Base-by-base conservation (phyloP, 2,329 filamentous ascomycete species). In the Diaporthe sp. region DNA sequence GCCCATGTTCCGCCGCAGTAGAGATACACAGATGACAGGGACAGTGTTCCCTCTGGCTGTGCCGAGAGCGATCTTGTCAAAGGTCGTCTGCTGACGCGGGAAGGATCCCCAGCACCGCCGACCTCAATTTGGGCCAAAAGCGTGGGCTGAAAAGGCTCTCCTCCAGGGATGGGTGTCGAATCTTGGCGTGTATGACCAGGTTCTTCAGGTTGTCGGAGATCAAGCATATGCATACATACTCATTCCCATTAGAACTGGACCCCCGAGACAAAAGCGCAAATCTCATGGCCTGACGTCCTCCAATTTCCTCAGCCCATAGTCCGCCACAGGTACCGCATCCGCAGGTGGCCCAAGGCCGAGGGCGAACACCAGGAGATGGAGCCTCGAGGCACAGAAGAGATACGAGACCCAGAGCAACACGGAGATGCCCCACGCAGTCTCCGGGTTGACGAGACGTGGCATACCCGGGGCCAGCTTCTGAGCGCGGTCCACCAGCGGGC, bases 401-500 rank as follows among this genome's bases (percentile, higher is more conserved):
- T 56, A 66, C n/a, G 71, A 65, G 25, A 74, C 44, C 9, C 71
- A 58, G 25, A 80, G 76, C 32, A 81, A 55, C 8, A 79, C 19
- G 75, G 77, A 77, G 8, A 83, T 74, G 0, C 79, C 81, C 77
- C 79, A 77, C 0, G 66, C 70, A 15, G 81, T 81, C 42, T 80
- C 74, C 0, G 80, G 80, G 27, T 81, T 79, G 50, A 80, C 68
- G 8, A 79, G n/a, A 1, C 76, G 75, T 0, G 80, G 78, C 39
- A 82, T 66, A 0, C 80, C 78, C 0, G 80, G 78, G 4, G 79
- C 74, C 4, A 83, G 27, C 56, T 81, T 81, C 72, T 88, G 86
- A 2, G 83, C 79, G 0, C 83, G 76, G 22, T 81, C 79, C 6
- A 87, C 83, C 1, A 66, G 50, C 42, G 85, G 86, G 4, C 81